These are phyloP conservation scores for Epichloe brachyelytri DNA, from an alignment of 2,329 filamentous ascomycete species.

Conservation along the genomic window DNA sequence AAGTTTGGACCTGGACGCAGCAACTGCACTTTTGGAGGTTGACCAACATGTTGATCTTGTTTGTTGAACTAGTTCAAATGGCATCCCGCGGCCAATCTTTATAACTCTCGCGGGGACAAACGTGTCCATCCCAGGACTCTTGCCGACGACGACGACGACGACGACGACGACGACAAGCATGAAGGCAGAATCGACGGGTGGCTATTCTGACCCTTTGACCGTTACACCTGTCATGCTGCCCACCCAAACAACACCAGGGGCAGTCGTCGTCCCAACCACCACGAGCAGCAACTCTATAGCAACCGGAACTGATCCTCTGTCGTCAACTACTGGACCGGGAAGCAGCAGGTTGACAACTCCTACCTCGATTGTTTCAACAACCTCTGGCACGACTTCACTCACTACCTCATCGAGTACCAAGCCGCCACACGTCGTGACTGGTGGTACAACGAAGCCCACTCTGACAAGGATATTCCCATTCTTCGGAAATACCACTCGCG, in stretches of 20 bases:
- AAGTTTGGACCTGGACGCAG: not conserved
- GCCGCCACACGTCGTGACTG: not conserved
- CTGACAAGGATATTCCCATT: not conserved
- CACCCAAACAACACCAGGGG: not conserved
- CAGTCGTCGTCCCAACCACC: not conserved
- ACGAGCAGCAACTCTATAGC: not conserved
- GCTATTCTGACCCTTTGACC: not conserved
- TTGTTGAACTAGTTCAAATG: not conserved
- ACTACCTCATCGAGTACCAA: not conserved
- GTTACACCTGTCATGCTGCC: not conserved
- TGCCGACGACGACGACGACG: not conserved
- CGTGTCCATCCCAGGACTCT: not conserved
- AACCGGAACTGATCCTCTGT: not conserved
- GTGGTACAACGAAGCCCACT: not conserved
- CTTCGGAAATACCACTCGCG: not conserved
- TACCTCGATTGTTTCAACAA: not conserved
- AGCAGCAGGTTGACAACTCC: not conserved
- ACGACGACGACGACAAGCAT: too few relatives aligned
- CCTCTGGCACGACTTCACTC: not conserved
- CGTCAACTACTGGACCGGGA: not conserved
- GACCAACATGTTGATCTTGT: not conserved
- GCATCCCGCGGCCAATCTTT: not conserved
- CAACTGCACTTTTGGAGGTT: not conserved
- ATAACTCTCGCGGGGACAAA: not conserved
- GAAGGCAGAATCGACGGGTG: not conserved